These are phyloP conservation scores for Wickerhamomyces rabaulensis DNA, from an alignment of 805 yeast species.

Conservation along the genomic window DNA sequence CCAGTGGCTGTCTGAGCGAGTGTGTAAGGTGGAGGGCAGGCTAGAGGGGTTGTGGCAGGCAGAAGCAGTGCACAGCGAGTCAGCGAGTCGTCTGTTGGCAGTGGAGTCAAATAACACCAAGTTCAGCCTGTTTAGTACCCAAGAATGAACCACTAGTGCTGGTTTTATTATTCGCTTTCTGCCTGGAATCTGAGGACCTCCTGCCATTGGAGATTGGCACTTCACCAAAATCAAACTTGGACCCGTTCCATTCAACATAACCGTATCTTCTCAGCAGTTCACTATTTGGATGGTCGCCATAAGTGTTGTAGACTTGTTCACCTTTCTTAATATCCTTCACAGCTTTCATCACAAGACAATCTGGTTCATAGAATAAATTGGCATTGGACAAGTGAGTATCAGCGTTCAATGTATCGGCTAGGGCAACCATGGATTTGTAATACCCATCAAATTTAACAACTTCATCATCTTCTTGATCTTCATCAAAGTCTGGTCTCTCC, in stretches of 20 bases:
- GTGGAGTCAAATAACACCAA: no score
- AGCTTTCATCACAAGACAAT: conserved; percentile 64
- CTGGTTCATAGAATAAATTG: conserved; percentile 45
- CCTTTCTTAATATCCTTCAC: conserved; percentile 53
- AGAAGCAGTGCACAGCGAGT: no score
- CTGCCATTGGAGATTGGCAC: conserved; percentile 41
- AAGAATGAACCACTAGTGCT: no score
- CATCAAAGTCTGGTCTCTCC: conserved; percentile 33
- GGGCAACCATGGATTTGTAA: conserved; percentile 83
- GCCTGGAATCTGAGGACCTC: no score
- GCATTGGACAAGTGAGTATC: conserved; percentile 79
- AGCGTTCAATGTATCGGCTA: conserved; percentile 88
- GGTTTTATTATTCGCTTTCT: no score
- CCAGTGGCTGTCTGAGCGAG: no score
- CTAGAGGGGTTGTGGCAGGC: no score
- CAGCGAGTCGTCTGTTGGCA: no score
- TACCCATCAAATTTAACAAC: conserved; percentile 33
- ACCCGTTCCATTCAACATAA: conserved; percentile 71
- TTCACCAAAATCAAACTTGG: conserved; percentile 80
- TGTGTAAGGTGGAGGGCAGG: no score
- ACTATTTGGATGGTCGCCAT: conserved; percentile 88
- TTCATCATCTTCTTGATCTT: conserved; percentile 33
- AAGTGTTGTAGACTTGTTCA: conserved; percentile 80
- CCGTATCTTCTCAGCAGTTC: conserved; percentile 90
- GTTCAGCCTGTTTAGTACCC: no score